Evolutionary conservation across 768 basidiomycete genomes (phyloP).

Genomic region (Trametes maxima): DNA sequence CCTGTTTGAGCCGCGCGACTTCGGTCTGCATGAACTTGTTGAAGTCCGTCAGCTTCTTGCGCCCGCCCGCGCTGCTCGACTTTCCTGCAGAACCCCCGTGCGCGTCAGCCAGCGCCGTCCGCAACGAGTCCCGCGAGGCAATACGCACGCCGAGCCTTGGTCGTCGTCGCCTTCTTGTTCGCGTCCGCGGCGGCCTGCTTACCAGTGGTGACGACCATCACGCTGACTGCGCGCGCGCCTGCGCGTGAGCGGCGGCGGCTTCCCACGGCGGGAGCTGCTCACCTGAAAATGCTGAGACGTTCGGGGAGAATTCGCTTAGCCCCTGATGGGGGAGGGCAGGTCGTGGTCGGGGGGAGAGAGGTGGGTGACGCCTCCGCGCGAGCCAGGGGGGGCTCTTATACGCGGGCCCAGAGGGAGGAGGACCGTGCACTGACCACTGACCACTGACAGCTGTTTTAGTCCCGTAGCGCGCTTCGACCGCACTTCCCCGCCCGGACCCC

Average conservation of each 20-base stretch:
- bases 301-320: constrained; percentile 8
- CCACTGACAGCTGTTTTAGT: constrained; percentile 22
- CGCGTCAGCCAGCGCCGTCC: constrained; percentile 13
- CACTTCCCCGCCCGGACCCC: constrained; percentile 29
- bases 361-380: constrained; percentile 27
- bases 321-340: constrained; percentile 21
- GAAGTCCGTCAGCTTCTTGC: constrained; percentile 69
- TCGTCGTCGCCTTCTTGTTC: constrained; percentile 25
- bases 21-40: constrained; percentile 84
- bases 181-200: constrained; percentile 21
- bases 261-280: neutral
- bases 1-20: constrained; percentile 77
- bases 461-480: constrained; percentile 29
- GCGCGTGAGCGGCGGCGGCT: constrained; percentile 14
- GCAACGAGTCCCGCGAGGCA: neutral
- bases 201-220: constrained; percentile 25
- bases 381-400: constrained; percentile 25
- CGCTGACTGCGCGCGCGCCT: constrained; percentile 13
- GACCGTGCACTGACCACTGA: constrained; percentile 18
- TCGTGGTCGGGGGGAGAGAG: constrained; percentile 31
- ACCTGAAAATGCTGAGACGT: constrained; percentile 14
- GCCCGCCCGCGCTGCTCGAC: constrained; percentile 52
- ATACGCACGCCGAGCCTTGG: constrained; percentile 28
- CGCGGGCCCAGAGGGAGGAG: constrained; percentile 20
- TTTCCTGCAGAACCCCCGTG: constrained; percentile 42